phyloP scores from a whole-genome alignment of 495 filamentous ascomycete genomes.

The Penicillium coffeae region DNA sequence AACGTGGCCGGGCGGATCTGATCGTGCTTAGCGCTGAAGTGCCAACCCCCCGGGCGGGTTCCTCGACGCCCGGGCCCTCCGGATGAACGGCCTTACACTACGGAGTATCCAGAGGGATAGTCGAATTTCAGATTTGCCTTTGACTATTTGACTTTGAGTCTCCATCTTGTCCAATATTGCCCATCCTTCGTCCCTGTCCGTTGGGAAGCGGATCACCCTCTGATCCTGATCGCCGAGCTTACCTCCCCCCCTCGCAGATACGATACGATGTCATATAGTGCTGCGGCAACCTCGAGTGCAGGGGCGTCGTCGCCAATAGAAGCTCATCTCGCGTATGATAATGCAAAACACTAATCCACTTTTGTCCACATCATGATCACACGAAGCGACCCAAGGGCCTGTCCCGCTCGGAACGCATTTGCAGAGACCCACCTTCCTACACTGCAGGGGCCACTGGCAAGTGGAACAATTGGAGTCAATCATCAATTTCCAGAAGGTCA shows the following conservation, averaged over 20 bases:
- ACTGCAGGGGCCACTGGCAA: slow-evolving; percentile 17
- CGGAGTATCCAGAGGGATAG: not conserved
- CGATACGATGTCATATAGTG: slow-evolving; percentile 11
- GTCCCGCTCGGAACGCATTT: slow-evolving; percentile 19
- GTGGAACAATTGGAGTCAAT: slow-evolving; percentile 10
- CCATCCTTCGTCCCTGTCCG: slow-evolving; percentile 6
- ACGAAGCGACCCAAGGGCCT: slow-evolving; percentile 15
- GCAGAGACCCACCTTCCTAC: slow-evolving; percentile 24
- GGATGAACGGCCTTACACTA: slow-evolving; percentile 17
- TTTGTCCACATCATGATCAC: slow-evolving; percentile 4
- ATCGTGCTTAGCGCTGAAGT: slow-evolving; percentile 29
- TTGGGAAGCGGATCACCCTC: too few species aligned
- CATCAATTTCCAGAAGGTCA: slow-evolving; percentile 24
- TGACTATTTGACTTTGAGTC: too few species aligned
- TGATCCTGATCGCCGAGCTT: not conserved
- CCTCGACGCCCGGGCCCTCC: slow-evolving; percentile 11
- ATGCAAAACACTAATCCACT: slow-evolving; percentile 13
- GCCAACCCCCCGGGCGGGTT: slow-evolving; percentile 12
- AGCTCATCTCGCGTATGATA: slow-evolving; percentile 11
- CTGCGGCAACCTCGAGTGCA: too few species aligned
- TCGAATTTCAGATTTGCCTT: slow-evolving; percentile 4
- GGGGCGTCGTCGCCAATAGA: not conserved
- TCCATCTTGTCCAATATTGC: too few species aligned
- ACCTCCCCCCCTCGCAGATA: not conserved
- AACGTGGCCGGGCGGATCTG: slow-evolving; percentile 33